Conservation (phyloP, 768 basidiomycete species). For the Suillus subalutaceus region DNA sequence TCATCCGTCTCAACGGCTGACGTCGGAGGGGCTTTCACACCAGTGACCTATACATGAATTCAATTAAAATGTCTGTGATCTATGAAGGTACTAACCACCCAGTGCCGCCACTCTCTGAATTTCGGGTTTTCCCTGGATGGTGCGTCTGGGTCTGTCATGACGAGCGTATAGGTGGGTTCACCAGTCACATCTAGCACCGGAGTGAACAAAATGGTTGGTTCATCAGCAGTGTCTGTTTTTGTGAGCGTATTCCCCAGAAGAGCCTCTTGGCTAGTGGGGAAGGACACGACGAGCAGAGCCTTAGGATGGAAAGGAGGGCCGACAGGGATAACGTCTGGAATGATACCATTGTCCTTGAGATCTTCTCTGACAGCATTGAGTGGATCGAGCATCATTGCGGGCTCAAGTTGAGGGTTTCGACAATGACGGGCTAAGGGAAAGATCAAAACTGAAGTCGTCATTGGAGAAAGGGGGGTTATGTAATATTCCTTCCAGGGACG, state of each 20-base stretch:
- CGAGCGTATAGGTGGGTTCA: conserved; percentile 50
- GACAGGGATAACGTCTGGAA: conserved; percentile 34
- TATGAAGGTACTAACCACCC: conserved; percentile 44
- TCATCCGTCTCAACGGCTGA: conserved; percentile 35
- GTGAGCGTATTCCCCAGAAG: conserved; percentile 41
- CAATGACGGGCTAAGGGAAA: not conserved
- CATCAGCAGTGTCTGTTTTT: conserved; percentile 44
- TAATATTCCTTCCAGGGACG: not conserved
- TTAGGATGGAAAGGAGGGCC: conserved; percentile 28
- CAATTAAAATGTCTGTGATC: not conserved
- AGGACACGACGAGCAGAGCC: conserved; percentile 31
- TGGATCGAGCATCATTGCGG: conserved; percentile 24
- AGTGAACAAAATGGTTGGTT: conserved; percentile 51
- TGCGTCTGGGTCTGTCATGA: conserved; percentile 63
- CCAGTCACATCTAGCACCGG: conserved; percentile 37
- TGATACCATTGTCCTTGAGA: conserved; percentile 24
- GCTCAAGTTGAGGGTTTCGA: not conserved
- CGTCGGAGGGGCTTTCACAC: conserved; percentile 39
- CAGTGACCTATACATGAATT: conserved; percentile 34
- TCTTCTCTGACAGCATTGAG: conserved; percentile 23
- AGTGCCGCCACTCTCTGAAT: conserved; percentile 57
- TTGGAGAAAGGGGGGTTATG: conserved; percentile 3
- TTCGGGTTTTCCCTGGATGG: conserved; percentile 52
- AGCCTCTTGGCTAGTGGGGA: conserved; percentile 35
- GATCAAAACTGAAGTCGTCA: not conserved